A percentile compares a stretch with the other conserved stretches of the same genome.
phyloP scores from a whole-genome alignment of 148 eudicot species.

The Persicaria tinctoria region DNA sequence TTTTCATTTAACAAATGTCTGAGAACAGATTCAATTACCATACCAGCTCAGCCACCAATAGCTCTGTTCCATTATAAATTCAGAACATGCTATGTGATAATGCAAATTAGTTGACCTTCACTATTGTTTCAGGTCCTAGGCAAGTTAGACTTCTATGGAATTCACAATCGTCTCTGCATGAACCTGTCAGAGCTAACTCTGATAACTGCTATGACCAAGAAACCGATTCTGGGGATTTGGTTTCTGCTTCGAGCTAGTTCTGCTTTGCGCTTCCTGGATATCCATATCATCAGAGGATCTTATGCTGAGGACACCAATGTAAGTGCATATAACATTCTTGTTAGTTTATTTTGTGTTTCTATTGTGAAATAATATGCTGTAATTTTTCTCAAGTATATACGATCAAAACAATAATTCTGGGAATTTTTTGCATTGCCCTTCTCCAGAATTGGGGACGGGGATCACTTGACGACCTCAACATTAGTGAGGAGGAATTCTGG shows the following conservation, averaged over 20 bases:
- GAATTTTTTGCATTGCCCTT: neutral
- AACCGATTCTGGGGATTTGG: neutral
- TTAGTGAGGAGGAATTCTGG: neutral
- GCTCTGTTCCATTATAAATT: no score
- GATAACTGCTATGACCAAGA: neutral
- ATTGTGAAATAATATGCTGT: neutral
- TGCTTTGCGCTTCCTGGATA: neutral
- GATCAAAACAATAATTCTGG: neutral
- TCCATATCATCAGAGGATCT: neutral
- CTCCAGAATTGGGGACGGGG: neutral
- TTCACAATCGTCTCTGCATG: neutral
- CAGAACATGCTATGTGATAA: neutral
- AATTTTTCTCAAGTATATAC: neutral
- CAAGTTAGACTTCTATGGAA: neutral
- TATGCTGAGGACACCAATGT: neutral
- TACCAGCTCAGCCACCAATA: no score
- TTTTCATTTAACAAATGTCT: no score
- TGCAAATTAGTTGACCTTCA: neutral
- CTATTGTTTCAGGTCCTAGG: neutral
- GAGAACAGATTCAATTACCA: no score
- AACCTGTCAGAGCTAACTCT: neutral
- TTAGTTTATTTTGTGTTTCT: neutral
- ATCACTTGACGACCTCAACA: neutral
- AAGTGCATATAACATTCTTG: neutral
- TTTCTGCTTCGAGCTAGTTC: neutral